These are phyloP conservation scores for Coniochaeta prunicola DNA, from an alignment of 2,329 filamentous ascomycete species.

Conservation along the genomic window DNA sequence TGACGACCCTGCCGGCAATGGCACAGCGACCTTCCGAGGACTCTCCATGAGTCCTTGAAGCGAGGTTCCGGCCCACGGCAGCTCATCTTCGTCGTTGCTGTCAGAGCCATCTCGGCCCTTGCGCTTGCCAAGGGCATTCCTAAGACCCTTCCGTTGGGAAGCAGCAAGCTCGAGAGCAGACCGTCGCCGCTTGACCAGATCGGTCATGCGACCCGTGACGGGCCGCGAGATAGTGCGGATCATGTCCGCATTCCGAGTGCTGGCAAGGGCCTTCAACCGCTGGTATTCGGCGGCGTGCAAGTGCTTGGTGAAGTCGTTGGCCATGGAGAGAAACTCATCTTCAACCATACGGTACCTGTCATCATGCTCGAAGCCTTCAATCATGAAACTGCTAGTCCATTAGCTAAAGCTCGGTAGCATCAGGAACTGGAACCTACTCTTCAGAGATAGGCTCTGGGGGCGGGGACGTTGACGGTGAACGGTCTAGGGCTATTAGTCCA, in stretches of 20 bases:
- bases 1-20: constrained; percentile 11
- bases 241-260: constrained; percentile 43
- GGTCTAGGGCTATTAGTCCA: constrained; percentile 7
- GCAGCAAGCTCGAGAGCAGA: constrained; percentile 25
- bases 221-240: constrained; percentile 45
- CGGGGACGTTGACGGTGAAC: constrained; percentile 23
- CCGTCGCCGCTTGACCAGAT: constrained; percentile 24
- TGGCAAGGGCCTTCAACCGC: constrained; percentile 53
- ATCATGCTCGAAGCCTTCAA: constrained; percentile 55
- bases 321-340: constrained; percentile 65
- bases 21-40: constrained; percentile 20
- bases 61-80: constrained; percentile 24
- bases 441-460: constrained; percentile 20
- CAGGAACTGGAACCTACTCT: constrained; percentile 11
- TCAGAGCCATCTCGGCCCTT: constrained; percentile 9
- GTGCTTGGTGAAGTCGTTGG: constrained; percentile 64
- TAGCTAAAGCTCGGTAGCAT: not conserved
- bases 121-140: constrained; percentile 11
- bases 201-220: constrained; percentile 33
- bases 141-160: constrained; percentile 25
- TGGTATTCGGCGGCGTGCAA: constrained; percentile 73
- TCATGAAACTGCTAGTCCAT: constrained; percentile 47
- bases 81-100: constrained; percentile 14
- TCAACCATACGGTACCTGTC: constrained; percentile 78
- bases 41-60: constrained; percentile 36